phyloP scores from a whole-genome alignment of 495 filamentous ascomycete genomes.

The Lepraria neglecta region DNA sequence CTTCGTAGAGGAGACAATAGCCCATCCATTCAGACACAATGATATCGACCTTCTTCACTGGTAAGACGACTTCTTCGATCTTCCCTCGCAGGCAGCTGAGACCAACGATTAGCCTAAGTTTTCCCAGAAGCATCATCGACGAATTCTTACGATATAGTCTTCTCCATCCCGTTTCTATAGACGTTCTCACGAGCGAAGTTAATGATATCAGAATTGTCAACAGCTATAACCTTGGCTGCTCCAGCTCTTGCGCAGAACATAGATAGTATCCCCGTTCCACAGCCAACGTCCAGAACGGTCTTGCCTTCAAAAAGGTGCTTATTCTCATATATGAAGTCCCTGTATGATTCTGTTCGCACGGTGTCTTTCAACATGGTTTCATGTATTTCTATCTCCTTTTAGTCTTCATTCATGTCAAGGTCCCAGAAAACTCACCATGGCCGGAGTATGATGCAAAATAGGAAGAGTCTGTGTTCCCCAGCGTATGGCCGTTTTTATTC shows the following conservation, averaged over 20 bases:
- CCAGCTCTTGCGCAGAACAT: conserved; percentile 92
- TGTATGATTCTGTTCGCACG: conserved; percentile 60
- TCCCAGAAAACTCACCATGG: conserved; percentile 11
- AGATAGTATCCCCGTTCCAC: conserved; percentile 86
- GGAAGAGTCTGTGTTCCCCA: conserved; percentile 9
- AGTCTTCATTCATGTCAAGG: neutral
- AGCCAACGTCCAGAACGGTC: conserved; percentile 87
- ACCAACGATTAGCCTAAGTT: conserved; percentile 16
- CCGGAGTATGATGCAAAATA: conserved; percentile 21
- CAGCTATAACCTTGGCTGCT: conserved; percentile 82
- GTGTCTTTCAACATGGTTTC: conserved; percentile 83
- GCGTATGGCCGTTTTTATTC: neutral
- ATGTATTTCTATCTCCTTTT: conserved; percentile 62
- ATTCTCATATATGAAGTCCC: conserved; percentile 71
- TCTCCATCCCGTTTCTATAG: conserved; percentile 68
- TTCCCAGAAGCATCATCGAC: neutral
- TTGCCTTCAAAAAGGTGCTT: conserved; percentile 87
- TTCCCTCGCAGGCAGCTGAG: conserved; percentile 67
- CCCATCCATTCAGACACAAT: conserved; percentile 99
- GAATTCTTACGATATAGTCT: conserved; percentile 63
- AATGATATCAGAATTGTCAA: conserved; percentile 92
- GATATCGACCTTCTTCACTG: conserved; percentile 81
- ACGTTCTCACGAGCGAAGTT: conserved; percentile 80
- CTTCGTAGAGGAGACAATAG: conserved; percentile 87
- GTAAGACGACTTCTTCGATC: conserved; percentile 81